phyloP scores from a whole-genome alignment of 306 rosid species.

The Lathyrus tuberosus region DNA sequence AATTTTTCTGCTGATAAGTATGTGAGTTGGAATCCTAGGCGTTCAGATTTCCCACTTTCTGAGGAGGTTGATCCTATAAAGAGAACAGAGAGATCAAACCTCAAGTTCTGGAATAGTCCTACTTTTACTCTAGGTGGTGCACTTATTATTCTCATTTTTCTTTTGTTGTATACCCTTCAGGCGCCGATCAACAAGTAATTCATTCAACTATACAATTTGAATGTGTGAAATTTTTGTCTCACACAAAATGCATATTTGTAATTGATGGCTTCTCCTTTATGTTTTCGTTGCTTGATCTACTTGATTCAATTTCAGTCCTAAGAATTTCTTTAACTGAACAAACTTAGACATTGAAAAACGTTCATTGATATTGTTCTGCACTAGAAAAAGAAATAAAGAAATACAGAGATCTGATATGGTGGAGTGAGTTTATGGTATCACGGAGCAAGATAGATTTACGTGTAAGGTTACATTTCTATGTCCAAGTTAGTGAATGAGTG shows the following conservation, averaged over 20 bases:
- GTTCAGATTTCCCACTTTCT: conserved; percentile 64
- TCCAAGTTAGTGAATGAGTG: too few relatives aligned
- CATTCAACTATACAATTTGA: not conserved
- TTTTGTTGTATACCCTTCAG: conserved; percentile 80
- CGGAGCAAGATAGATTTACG: too few relatives aligned
- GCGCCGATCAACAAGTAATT: conserved; percentile 56
- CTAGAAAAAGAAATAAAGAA: too few relatives aligned
- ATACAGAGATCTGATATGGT: too few relatives aligned
- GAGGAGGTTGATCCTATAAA: conserved; percentile 94
- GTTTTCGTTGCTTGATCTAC: conserved; percentile 30
- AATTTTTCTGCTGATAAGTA: conserved; percentile 78
- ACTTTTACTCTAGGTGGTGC: conserved; percentile 76
- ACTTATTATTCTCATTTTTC: conserved; percentile 67
- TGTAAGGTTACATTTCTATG: too few relatives aligned
- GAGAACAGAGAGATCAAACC: conserved; percentile 89
- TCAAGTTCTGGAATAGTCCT: conserved; percentile 85
- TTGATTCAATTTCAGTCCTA: not conserved
- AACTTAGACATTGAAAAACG: too few relatives aligned
- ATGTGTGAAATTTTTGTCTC: conserved; percentile 20
- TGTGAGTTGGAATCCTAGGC: conserved; percentile 88
- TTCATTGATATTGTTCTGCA: too few relatives aligned
- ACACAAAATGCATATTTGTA: conserved; percentile 39
- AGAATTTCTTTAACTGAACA: too few relatives aligned
- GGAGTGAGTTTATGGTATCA: too few relatives aligned
- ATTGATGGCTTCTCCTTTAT: conserved; percentile 18